These are phyloP conservation scores for Pistacia atlantica DNA, from an alignment of 345 rosid genomes.

Conservation along the genomic window DNA sequence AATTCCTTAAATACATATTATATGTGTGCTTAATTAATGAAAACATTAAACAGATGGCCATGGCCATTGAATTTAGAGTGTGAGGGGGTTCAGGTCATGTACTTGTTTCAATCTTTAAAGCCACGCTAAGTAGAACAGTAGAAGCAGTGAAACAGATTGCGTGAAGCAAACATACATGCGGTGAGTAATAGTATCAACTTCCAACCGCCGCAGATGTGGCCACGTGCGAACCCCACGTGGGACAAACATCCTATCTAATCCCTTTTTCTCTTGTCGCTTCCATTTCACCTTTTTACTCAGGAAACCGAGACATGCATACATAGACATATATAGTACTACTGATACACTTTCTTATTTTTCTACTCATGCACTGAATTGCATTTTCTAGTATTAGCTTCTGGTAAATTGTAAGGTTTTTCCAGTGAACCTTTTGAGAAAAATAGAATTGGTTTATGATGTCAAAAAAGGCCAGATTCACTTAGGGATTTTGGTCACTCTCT, in stretches of 20 bases:
- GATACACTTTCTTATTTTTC: neutral
- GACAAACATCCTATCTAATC: conserved; percentile 35
- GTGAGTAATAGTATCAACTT: conserved; percentile 36
- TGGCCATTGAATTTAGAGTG: neutral
- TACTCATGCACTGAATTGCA: neutral
- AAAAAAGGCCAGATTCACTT: neutral
- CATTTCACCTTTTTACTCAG: neutral
- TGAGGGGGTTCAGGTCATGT: neutral
- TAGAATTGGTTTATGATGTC: too few relatives aligned
- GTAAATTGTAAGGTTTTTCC: too few relatives aligned
- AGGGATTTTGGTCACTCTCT: neutral
- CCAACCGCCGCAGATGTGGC: conserved; percentile 39
- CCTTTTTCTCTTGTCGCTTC: conserved; percentile 30
- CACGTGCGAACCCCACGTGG: conserved; percentile 39
- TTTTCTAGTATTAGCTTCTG: neutral
- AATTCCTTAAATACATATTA: neutral
- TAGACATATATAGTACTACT: neutral
- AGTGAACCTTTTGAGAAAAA: neutral
- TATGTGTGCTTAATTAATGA: neutral
- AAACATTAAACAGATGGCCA: neutral
- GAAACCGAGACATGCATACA: neutral
- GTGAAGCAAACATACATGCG: conserved; percentile 55
- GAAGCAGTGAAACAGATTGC: conserved; percentile 29
- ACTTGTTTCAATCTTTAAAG: conserved; percentile 39
- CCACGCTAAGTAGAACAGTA: conserved; percentile 29